Evolutionary conservation across 73 alveolate genomes (phyloP).

Genomic region (Tetrahymena borealis): DNA sequence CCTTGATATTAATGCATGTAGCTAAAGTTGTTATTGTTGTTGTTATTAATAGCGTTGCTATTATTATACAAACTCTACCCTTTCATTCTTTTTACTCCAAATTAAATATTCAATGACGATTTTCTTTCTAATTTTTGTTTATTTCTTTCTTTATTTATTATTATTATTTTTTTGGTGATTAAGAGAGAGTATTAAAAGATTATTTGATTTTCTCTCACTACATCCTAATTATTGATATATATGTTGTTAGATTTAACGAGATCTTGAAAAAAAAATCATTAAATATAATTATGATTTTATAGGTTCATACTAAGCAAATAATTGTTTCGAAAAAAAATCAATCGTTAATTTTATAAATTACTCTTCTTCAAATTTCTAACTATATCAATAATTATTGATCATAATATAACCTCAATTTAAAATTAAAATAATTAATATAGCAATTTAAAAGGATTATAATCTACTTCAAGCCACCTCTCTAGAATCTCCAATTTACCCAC

Average conservation of each 20-base stretch:
- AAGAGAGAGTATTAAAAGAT: background rate
- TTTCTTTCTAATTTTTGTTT: background rate
- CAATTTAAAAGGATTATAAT: too few species aligned
- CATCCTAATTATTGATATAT: background rate
- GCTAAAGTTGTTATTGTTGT: background rate
- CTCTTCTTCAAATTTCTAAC: background rate
- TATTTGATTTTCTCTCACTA: background rate
- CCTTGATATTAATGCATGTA: background rate
- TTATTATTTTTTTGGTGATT: background rate
- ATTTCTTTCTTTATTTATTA: background rate
- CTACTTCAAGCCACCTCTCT: too few species aligned
- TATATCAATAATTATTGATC: background rate
- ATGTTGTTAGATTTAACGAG: background rate
- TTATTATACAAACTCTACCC: background rate
- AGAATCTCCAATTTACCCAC: too few species aligned
- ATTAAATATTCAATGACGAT: background rate
- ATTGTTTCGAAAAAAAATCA: background rate
- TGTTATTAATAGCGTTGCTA: background rate
- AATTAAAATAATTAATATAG: too few species aligned
- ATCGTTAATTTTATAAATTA: background rate
- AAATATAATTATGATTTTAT: background rate
- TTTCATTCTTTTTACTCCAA: background rate
- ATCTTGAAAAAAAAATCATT: too few species aligned
- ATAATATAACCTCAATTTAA: too few species aligned
- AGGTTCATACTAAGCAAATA: too few species aligned